Evolutionary conservation across 305 asterid genomes (phyloP).

Genomic region (Plantago lanceolata): DNA sequence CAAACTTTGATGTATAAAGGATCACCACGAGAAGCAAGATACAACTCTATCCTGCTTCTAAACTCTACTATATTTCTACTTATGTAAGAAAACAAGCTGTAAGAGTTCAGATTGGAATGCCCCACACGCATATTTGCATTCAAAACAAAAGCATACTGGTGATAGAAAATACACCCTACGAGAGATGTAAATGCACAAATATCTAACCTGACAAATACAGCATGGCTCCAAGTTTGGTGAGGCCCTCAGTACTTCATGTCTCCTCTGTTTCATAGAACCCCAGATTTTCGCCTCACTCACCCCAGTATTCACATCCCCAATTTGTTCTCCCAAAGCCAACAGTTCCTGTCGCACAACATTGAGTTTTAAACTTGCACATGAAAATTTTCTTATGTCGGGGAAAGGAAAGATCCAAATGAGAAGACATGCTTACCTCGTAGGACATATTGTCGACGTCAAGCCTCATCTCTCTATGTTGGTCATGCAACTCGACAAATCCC

Average conservation of each 20-base stretch:
- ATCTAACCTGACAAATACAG: slow-evolving; percentile 55
- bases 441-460: slow-evolving; percentile 66
- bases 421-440: slow-evolving; percentile 45
- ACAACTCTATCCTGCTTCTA: no score
- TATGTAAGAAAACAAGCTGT: no score
- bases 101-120: no score
- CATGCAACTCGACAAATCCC: slow-evolving; percentile 43
- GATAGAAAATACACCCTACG: no score
- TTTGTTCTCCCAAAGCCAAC: slow-evolving; percentile 57
- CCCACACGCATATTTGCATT: no score
- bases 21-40: background rate
- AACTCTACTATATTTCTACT: no score
- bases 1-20: background rate
- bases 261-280: slow-evolving; percentile 33
- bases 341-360: slow-evolving; percentile 35
- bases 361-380: slow-evolving; percentile 1
- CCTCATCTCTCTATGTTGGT: slow-evolving; percentile 58
- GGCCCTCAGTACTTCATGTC: slow-evolving; percentile 18
- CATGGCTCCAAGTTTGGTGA: slow-evolving; percentile 48
- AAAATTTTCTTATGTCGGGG: background rate
- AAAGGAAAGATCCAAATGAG: background rate
- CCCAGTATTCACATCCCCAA: slow-evolving; percentile 57
- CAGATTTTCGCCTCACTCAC: slow-evolving; percentile 38
- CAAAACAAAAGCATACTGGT: no score
- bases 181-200: no score